Base-by-base conservation (phyloP, 768 basidiomycete species). In the Pisolithus albus region DNA sequence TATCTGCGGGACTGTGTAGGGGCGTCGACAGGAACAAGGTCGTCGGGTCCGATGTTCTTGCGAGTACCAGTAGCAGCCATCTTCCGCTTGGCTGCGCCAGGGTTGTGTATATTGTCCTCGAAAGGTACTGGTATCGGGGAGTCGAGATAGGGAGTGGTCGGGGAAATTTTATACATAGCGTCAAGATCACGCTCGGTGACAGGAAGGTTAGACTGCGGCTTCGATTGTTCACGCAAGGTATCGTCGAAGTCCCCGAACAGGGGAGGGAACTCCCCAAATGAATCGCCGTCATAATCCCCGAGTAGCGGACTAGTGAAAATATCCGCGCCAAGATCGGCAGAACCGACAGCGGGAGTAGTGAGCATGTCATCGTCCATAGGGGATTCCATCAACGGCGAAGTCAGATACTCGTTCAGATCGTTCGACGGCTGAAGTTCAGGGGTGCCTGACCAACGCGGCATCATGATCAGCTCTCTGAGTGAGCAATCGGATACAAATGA, bases 1-100 rank as follows among this genome's bases (percentile, higher is more conserved):
- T 92, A 93, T n/a, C 78, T 78, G 56, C 91, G 82, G 0, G 78
- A 42, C 62, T 93, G 91, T 1, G 85, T 89, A 0, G 91, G 92
- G 1, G 91, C 91, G 48, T 86, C 81, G 58, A 83, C 63, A 19
- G 84, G 76, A 21, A 92, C 78, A 19, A 90, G 76, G 2, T 75
- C 61, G 30, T 78, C 78, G 3, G 88, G 83, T 4, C 78, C 79
- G 39, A 84, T 69, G 64, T 84, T 83, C 65, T 81, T 83, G 55
- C 87, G 82, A 7, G 84, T 87, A n/a, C 84, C 85, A 2, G 80
- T 88, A 5, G 78, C 81, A 0, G 42, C 52, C 10, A 55, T 45
- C 39, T 71, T 69, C 23, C 69, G 76, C 51, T 71, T 66, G 47
- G 56, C 45, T 49, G 59, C 51, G 34, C 55, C 56, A 46, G 57